phyloP scores from a whole-genome alignment of 371 early-diverging fungal species.

The Vairimorpha necatrix region DNA sequence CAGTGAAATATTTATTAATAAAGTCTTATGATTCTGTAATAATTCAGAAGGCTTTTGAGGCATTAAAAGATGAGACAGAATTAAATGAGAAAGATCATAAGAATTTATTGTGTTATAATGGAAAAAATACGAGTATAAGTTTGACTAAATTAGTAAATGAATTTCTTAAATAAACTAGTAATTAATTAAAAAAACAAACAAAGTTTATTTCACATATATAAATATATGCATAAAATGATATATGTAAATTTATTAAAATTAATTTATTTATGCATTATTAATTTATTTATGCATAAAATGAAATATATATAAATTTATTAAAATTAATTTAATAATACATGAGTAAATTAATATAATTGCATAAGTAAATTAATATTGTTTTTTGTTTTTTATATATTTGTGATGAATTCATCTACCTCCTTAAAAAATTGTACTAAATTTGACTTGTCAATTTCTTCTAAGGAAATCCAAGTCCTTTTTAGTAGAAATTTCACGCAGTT shows the following conservation, averaged over 20 bases:
- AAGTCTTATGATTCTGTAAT: background rate
- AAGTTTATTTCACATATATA: no score
- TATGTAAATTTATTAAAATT: no score
- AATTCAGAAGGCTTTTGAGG: background rate
- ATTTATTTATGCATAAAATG: no score
- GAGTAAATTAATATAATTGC: no score
- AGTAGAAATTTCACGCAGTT: background rate
- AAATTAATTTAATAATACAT: background rate
- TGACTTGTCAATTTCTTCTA: constrained; percentile 5
- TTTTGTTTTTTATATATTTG: background rate
- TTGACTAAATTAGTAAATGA: background rate
- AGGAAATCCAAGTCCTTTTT: background rate
- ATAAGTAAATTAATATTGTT: no score
- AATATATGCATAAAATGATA: no score
- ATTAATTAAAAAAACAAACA: background rate
- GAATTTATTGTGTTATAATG: background rate
- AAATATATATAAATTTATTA: no score
- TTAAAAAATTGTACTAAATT: background rate
- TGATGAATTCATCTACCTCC: background rate
- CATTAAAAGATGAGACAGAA: background rate
- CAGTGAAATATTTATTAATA: background rate
- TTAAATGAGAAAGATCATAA: background rate
- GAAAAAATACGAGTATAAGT: background rate
- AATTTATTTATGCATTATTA: no score
- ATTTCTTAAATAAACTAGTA: background rate